Evolutionary conservation across 2,329 filamentous ascomycete genomes (phyloP), one percentile per base, ranked within the genome.

Genomic region (Tolypocladium guangdongense): DNA sequence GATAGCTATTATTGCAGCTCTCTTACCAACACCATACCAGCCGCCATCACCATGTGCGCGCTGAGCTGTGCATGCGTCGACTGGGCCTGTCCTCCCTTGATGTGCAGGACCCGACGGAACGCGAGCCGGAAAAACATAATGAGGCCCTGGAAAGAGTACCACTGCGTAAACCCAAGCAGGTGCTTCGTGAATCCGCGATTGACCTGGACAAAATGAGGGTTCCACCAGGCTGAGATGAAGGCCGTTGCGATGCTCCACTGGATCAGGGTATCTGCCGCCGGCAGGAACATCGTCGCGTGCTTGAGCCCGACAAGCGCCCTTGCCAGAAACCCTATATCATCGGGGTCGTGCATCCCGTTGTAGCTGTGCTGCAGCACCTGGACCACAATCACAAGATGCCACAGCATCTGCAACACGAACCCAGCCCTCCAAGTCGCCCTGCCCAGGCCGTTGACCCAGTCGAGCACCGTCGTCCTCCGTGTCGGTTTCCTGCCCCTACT

Each of bases 71-170:
- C 70, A n/a, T 66, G 68, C 5, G 66, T 62, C 3, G 71, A 69
- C 8, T 71, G 60, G 1, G 65, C 66, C 24, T 69, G 64, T 0
- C 70, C 67, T 3, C 68, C 66, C n/a, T 71, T 66, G 57, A 74
- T 65, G 41, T 70, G 67, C 1, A 71, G 58, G 20, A 77, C 64
- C 16, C 66, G 69, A 22, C 73, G 67, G 50, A 81, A 78, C 18
- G 77, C 60, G 43, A 76, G 66, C 38, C 87, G 78, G 12, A 83
- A 68, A 7, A 76, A 63, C 12, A 88, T 63, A 24, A 83, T 74
- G 35, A 86, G 64, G 2, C 76, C 63, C 62, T 90, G 87, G 56
- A 85, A 78, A 1, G 74, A 75, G 63, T 88, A 88, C 76, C 87
- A 87, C 51, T 81, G 76, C 4, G 74, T 71, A 14, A 88, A 76